Percentiles rank a stretch among this genome's conserved stretches.
Conservation (phyloP, 495 filamentous ascomycete genomes). For the Podospora bellae-mahoneyi region DNA sequence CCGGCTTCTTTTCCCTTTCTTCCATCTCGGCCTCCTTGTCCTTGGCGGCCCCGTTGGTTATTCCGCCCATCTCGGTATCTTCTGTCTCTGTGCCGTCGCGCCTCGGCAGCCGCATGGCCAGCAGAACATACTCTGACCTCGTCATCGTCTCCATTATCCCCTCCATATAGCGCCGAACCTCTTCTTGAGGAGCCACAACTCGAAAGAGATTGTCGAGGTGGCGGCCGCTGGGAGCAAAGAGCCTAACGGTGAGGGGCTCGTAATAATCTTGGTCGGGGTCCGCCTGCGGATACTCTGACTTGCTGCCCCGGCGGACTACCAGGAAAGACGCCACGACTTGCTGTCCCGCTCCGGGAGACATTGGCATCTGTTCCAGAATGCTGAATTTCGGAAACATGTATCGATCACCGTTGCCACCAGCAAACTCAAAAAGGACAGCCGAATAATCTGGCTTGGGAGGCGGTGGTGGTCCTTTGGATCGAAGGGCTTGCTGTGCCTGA, state of each 20-base stretch:
- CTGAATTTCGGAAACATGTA: conserved; percentile 85
- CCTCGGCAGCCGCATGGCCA: conserved; percentile 62
- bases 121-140: conserved; percentile 63
- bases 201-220: conserved; percentile 70
- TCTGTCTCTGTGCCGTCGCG: conserved; percentile 35
- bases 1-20: conserved; percentile 8
- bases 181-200: conserved; percentile 74
- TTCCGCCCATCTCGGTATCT: conserved; percentile 9
- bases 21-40: conserved; percentile 27
- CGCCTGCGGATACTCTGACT: conserved; percentile 48
- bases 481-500: conserved; percentile 41
- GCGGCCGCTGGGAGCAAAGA: conserved; percentile 59
- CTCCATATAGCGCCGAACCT: conserved; percentile 79
- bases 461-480: conserved; percentile 52
- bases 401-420: conserved; percentile 74
- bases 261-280: conserved; percentile 71
- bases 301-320: conserved; percentile 58
- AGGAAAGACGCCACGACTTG: conserved; percentile 63
- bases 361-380: conserved; percentile 67
- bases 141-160: conserved; percentile 74
- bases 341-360: conserved; percentile 27
- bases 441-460: conserved; percentile 59
- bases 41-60: conserved; percentile 12
- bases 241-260: conserved; percentile 80
- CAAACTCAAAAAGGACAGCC: conserved; percentile 81